Evolutionary conservation across 73 alveolate species (phyloP), one percentile per base, ranked within the genome.

Genomic region (Tetrahymena elliotti): DNA sequence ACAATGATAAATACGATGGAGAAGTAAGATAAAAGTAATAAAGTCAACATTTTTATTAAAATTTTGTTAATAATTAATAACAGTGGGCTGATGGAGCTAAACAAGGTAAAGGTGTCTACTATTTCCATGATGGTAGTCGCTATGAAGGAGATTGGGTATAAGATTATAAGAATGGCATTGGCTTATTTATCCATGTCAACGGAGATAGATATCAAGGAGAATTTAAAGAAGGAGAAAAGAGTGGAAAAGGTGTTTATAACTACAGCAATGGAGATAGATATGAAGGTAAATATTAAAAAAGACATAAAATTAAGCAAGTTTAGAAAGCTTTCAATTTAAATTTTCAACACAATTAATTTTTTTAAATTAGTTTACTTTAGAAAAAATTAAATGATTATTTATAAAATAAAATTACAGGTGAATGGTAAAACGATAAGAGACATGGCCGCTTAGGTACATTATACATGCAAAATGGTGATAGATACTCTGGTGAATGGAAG

Each of bases 1-100:
- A 93, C 83, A 98, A 98, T 10, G 97, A 96, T 92, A 95, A 93
- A 92, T 96, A 96, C 93, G 98, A 97, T 53, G 98, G 98, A 36
- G 96, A 95, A 37, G 97, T 84, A 52, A 84, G 95, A 22, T 34
- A 38, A 40, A 92, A 37, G 33, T 27, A 24, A 31, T 1, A 15
- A 40, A 40, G 18, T 38, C 15, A 4, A 40, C 18, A n/a, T n/a
- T n/a, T n/a, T n/a, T n/a, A n/a, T n/a, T n/a, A n/a, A n/a, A n/a
- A 68, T 27, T 68, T 68, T 1, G 10, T 68, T 68, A 68, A 18
- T 2, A 68, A 68, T 68, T 31, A 18, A 27, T 68, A 18, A 1
- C 1, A 68, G 88, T 68, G 88, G 88, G 22, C 13, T 27, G 88
- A 68, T 16, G 98, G 97, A 84, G 97, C 97, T 22, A 96, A 97